phyloP scores from a whole-genome alignment of 257 asterid genomes.

The Ilex asprella region DNA sequence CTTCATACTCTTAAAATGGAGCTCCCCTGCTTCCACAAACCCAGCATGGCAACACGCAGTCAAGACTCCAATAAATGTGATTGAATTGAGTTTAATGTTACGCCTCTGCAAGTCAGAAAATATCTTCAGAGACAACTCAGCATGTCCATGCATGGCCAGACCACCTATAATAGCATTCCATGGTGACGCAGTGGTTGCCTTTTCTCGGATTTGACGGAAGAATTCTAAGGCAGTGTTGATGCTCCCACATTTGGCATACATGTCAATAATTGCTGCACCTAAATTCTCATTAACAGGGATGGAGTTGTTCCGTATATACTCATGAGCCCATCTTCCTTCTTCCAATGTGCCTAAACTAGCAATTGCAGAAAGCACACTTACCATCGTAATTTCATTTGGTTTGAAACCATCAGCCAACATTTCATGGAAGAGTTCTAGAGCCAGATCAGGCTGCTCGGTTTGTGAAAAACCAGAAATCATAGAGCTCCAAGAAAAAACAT shows the following conservation, averaged over 20 bases:
- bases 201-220: conserved; percentile 45
- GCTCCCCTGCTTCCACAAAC: conserved; percentile 66
- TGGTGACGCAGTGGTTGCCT: conserved; percentile 53
- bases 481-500: conserved; percentile 90
- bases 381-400: conserved; percentile 88
- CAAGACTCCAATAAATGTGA: conserved; percentile 78
- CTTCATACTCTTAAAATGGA: conserved; percentile 65
- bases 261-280: conserved; percentile 75
- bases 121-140: conserved; percentile 43
- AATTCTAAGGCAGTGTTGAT: conserved; percentile 51
- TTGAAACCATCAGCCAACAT: conserved; percentile 52
- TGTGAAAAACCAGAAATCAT: conserved; percentile 90
- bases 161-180: conserved; percentile 95
- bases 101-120: conserved; percentile 56
- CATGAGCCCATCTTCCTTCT: conserved; percentile 77
- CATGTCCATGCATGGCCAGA: conserved; percentile 87
- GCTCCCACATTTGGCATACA: conserved; percentile 93
- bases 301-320: conserved; percentile 39
- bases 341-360: conserved; percentile 56
- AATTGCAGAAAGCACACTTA: conserved; percentile 70
- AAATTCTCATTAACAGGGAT: conserved; percentile 65
- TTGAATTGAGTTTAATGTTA: conserved; percentile 42
- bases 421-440: conserved; percentile 58
- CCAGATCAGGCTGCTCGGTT: conserved; percentile 42
- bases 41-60: conserved; percentile 95